A percentile compares a stretch with the other conserved stretches of the same genome.
phyloP scores from a whole-genome alignment of 2,329 filamentous ascomycete genomes.

The Penicillium sp. region DNA sequence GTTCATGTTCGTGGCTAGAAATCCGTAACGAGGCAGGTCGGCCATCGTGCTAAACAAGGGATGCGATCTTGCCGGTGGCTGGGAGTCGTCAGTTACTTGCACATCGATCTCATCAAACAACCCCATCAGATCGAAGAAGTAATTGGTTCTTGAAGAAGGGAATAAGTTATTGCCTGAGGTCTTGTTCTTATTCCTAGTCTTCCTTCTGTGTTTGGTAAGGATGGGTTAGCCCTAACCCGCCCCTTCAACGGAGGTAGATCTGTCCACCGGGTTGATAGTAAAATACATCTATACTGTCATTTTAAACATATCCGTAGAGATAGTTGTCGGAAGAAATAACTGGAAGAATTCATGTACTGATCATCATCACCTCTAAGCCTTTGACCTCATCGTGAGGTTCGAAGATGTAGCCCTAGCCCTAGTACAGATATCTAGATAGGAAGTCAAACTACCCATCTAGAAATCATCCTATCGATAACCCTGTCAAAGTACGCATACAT shows the following conservation, averaged over 20 bases:
- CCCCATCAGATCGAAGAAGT: neutral
- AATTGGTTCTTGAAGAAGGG: neutral
- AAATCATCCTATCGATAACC: neutral
- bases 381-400: neutral
- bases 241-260: neutral
- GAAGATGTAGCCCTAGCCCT: neutral
- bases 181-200: neutral
- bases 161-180: neutral
- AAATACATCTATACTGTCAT: neutral
- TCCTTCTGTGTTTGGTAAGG: neutral
- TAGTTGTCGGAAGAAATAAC: neutral
- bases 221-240: neutral
- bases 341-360: neutral
- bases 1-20: neutral
- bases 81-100: neutral
- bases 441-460: neutral
- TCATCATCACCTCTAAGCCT: too few species aligned
- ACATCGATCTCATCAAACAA: neutral
- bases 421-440: neutral
- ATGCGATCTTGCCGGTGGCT: conserved; percentile 5
- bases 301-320: neutral
- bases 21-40: too few species aligned
- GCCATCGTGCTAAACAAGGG: conserved; percentile 7
- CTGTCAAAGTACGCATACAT: neutral
- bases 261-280: neutral